phyloP scores from a whole-genome alignment of 1,139 yeast species.

The Geotrichum siamense region DNA sequence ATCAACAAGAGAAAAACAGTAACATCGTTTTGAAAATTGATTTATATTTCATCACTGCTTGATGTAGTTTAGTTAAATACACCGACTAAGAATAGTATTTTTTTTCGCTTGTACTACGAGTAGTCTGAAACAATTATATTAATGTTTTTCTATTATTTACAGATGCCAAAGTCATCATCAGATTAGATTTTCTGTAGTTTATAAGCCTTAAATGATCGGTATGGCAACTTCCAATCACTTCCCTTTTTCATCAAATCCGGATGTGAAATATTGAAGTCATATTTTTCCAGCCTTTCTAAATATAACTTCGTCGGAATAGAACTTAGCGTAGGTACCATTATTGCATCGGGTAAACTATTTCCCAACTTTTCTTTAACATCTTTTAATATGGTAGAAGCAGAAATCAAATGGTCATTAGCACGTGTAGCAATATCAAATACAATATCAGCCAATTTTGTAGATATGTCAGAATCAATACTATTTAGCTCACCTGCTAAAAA shows the following conservation, averaged over 20 bases:
- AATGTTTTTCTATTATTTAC: too few relatives aligned
- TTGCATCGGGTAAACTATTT: slow-evolving; percentile 51
- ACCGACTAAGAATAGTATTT: too few relatives aligned
- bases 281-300: slow-evolving; percentile 51
- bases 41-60: too few relatives aligned
- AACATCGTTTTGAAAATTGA: too few relatives aligned
- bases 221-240: slow-evolving; percentile 65
- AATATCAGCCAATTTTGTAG: slow-evolving; percentile 47
- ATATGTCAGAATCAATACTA: slow-evolving; percentile 21
- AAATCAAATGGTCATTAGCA: slow-evolving; percentile 73
- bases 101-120: too few relatives aligned
- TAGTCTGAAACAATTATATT: too few relatives aligned
- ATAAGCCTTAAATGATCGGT: slow-evolving; percentile 53
- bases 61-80: too few relatives aligned
- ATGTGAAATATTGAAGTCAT: slow-evolving; percentile 56
- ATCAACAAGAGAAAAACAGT: too few relatives aligned
- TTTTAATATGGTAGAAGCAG: slow-evolving; percentile 52
- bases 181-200: slow-evolving; percentile 40
- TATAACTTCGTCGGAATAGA: slow-evolving; percentile 61
- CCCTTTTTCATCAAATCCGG: slow-evolving; percentile 29
- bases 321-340: slow-evolving; percentile 49
- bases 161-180: too few relatives aligned
- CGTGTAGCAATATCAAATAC: slow-evolving; percentile 63
- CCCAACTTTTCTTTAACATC: slow-evolving; percentile 35
- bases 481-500: slow-evolving; percentile 25